Conservation (phyloP, 192 early-diverging fungal species). For the Backusella macrospora region DNA sequence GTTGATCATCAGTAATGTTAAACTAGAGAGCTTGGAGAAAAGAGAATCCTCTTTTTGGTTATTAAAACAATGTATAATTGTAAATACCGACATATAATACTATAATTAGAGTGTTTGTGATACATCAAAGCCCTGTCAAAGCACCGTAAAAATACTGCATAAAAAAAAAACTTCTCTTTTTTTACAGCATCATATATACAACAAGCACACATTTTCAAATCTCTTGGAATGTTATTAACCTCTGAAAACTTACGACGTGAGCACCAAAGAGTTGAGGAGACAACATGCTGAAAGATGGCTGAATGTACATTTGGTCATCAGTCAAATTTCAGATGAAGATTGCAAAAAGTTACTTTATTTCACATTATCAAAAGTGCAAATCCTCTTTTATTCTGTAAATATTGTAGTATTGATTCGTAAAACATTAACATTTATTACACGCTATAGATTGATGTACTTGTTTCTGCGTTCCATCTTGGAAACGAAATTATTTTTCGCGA, state of each 20-base stretch:
- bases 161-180: too few species aligned
- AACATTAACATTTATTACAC: not conserved
- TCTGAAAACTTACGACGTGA: not conserved
- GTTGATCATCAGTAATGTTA: too few species aligned
- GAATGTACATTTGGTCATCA: not conserved
- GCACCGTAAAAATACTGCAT: too few species aligned
- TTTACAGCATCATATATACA: too few species aligned
- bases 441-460: not conserved
- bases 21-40: too few species aligned
- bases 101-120: too few species aligned
- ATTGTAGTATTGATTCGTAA: not conserved
- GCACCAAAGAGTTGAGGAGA: not conserved
- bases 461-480: not conserved
- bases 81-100: too few species aligned
- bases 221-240: too few species aligned
- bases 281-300: not conserved
- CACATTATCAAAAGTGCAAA: not conserved
- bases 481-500: not conserved
- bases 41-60: too few species aligned
- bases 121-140: too few species aligned
- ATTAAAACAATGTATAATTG: too few species aligned
- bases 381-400: not conserved
- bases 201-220: too few species aligned
- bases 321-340: not conserved
- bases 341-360: not conserved